Evolutionary conservation across 208 protist species (phyloP), one percentile per base, ranked within the genome.

Genomic region (Angomonas desouzai): DNA sequence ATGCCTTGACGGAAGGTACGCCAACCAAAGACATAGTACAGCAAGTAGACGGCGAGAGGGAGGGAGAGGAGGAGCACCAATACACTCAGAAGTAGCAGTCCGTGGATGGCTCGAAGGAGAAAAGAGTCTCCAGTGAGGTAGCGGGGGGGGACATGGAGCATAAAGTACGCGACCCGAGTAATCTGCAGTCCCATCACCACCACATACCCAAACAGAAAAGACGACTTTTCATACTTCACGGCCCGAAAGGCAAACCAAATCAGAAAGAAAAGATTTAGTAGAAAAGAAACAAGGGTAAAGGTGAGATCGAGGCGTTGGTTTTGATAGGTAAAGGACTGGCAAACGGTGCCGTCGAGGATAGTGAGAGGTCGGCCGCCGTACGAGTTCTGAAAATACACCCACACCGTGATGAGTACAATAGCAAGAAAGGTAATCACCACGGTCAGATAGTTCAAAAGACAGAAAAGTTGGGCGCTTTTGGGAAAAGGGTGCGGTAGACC

Each of bases 1-100:
- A 85, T 84, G 59, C 85, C 85, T 48, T 81, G 74, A 49, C 69
- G 60, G 68, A 82, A 91, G 1, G 60, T 68, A 23, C 73, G 68
- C 77, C 81, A 85, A 7, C 77, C 81, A 70, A 91, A 91, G 7
- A 64, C 67, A 11, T 62, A 72, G 7, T 49, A 62, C n/a, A 85
- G 75, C 34, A 59, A 67, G 11, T 48, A 49, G 6, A 61, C 27
- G 22, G 63, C 47, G 53, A 81, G 4, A 0, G 60, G 63, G n/a
- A 70, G 65, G 7, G 67, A 18, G 33, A 76, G 16, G 20, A 80
- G 58, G 9, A 80, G 25, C 0, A 55, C 47, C 11, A 71, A 23
- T 25, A 72, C 43, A 30, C 49, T 40, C 27, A 62, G 29, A 11
- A 62, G 33, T 6, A 66, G 55, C 22, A 70, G 16, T 13, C 43